Base-by-base conservation (phyloP, 169 alveolate genomes). In the Plasmodium vinckei region DNA sequence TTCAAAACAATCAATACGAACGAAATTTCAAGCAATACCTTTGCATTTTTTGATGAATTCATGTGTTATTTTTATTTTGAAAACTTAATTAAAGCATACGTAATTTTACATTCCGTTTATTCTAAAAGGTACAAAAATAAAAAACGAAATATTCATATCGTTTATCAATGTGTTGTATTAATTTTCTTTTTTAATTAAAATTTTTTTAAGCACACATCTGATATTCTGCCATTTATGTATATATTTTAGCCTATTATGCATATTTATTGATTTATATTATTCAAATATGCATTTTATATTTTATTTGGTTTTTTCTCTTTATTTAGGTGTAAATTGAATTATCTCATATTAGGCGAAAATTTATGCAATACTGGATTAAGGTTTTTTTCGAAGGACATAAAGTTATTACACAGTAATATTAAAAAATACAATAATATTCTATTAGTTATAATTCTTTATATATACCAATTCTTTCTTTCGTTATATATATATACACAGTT, bases 261-360 rank as follows among this genome's bases (percentile, higher is more conserved):
- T 23, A 33, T 27, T 71, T 12, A 13, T 17, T 47, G 4, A 25
- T 23, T 25, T 5, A 71, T 12, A 13, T 9, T 7, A 21, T 51
- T 39, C 23, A 54, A 33, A 47, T 53, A 56, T 27, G 4, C 23
- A 44, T 65, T 63, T 23, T 13, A 49, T 60, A 56, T 19, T 63
- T 63, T 46, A 33, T 33, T 33, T 33, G 42, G 1, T 33, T 33
- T 33, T 27, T 49, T 25, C 19, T 42, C 21, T 27, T 77, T 75
- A 53, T 79, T 79, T 42, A 79, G 89, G 82, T 5, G 51, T n/a
- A 23, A 56, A 10, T 15, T 56, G 27, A 68, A 79, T 42, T 79
- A 65, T 54, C 84, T 79, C 27, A 51, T 67, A 39, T 39, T 79
- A 17, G 44, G 84, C 9, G 75, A 79, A 79, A 79, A 79, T 56